Evolutionary conservation across 345 rosid species (phyloP), one percentile per base, ranked within the genome.

Genomic region (Diplotaxis tenuifolia): DNA sequence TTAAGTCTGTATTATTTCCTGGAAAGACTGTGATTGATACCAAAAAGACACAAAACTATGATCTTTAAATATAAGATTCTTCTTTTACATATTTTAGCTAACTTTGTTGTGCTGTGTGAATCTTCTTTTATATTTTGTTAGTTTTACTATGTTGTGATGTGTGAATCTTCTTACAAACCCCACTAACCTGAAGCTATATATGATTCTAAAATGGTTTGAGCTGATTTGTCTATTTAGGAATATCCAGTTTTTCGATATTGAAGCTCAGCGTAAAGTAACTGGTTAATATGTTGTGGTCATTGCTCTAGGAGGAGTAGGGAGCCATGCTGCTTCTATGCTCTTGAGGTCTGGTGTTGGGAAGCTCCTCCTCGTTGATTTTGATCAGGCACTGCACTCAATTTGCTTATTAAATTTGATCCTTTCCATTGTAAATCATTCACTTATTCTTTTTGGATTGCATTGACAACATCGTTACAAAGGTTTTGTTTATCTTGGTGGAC

Each of bases 251-350:
- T 94, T 89, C 83, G 95, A 93, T 74, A 76, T 86, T 22, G 89
- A 89, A 52, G 80, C 86, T 53, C 98, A 91, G 66, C 78, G 74
- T 72, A 89, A 87, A 76, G 95, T 94, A 71, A 84, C 91, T 52
- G 64, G 84, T 62, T 91, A 97, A 55, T 94, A 89, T 79, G 96
- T 89, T 76, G 97, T 91, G 59, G 87, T 91, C 71, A 87, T 94
- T 65, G 98, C 97, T 66, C 98, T 94, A 12, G 98, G 97, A 78
- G 96, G 97, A 68, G 97, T 94, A 54, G 98, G 98, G 64, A 91
- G 96, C 75, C 98, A 91, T 82, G 98, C 97, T 71, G 96, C 97
- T 21, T 85, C 93, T 25, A 91, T 91, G 98, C 97, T 94, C 61
- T 82, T 94, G 76, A 88, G 98, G 77, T 91, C 97, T 21, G 98